phyloP scores from a whole-genome alignment of 108 stramenopile species.

The Schizochytrium sp. region DNA sequence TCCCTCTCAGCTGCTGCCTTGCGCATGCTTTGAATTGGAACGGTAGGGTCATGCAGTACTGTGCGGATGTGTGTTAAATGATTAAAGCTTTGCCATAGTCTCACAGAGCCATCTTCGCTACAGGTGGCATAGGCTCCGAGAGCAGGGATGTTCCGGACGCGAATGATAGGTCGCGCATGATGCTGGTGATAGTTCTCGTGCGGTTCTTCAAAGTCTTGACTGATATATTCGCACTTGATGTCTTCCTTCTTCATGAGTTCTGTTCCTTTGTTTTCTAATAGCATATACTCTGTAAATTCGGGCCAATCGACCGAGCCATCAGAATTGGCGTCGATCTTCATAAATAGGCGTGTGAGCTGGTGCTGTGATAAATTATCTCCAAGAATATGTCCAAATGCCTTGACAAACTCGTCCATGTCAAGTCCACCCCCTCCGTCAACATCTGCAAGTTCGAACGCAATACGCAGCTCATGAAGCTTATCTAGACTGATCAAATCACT shows the following conservation, averaged over 20 bases:
- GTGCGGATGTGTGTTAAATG: constrained; percentile 58
- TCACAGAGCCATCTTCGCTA: constrained; percentile 67
- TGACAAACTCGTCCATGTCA: constrained; percentile 65
- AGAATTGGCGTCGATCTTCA: constrained; percentile 73
- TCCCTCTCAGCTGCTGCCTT: not conserved
- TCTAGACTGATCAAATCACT: constrained; percentile 45
- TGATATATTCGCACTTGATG: not conserved
- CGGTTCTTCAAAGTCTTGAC: not conserved
- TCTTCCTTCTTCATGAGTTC: constrained; percentile 47
- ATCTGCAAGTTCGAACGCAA: constrained; percentile 52
- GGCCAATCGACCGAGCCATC: constrained; percentile 73
- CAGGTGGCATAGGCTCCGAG: constrained; percentile 65
- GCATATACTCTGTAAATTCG: constrained; percentile 72
- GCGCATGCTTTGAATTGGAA: not conserved
- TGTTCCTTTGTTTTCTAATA: constrained; percentile 61
- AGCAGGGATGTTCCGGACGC: not conserved
- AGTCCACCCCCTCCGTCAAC: constrained; percentile 61
- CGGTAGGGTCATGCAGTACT: constrained; percentile 1
- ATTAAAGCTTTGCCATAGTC: constrained; percentile 67
- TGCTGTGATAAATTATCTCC: constrained; percentile 62
- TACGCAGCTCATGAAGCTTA: constrained; percentile 26
- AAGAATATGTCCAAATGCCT: constrained; percentile 64
- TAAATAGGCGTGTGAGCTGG: constrained; percentile 67
- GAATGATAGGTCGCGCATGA: not conserved
- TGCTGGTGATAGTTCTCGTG: not conserved